Base-by-base conservation (phyloP, 2,329 filamentous ascomycete species). In the Trichoderma polysporum region DNA sequence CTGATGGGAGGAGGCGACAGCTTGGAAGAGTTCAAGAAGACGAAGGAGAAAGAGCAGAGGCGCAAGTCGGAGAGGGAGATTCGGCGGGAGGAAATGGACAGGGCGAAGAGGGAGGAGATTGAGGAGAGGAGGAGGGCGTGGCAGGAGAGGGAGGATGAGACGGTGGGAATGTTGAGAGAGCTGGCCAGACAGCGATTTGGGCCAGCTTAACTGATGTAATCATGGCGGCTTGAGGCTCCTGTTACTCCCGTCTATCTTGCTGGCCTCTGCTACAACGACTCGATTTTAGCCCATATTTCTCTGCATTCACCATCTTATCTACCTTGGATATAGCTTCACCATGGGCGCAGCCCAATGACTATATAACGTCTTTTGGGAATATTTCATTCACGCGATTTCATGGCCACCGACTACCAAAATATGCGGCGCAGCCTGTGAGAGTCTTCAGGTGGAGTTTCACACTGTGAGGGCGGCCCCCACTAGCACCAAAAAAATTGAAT, bases 31-130 rank as follows among this genome's bases (percentile, higher is more conserved):
- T 88, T 89, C 70, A 94, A 90, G 81, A 84, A 83, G 73, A 81
- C 86, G 75, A 87, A 90, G 77, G 85, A 86, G 71, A 85, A 83
- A 67, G 83, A 88, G 72, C 87, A 92, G 79, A 81, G 86, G 72
- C 90, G 90, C 79, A 96, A 94, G 84, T 92, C 89, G 72, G 93
- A 97, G 78, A 79, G 94, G 61, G 93, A 97, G 82, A 80, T 95
- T 17, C 80, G 92, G 68, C 85, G 91, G 73, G 94, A 97, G 78
- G 94, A 97, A 79, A 84, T 93, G 66, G 80, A 91, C 69, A 81
- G 93, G 74, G 92, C 92, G 12, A 87, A 88, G 74, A 84, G 85
- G 68, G 93, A 88, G 54, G 94, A 97, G 83, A 84, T 93, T 71
- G 92, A 97, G 75, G 91, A 93, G 80, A 85, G 88, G 72, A 75